Conservation (phyloP, 1,139 yeast species). For the Saccharomyces hybrid region DNA sequence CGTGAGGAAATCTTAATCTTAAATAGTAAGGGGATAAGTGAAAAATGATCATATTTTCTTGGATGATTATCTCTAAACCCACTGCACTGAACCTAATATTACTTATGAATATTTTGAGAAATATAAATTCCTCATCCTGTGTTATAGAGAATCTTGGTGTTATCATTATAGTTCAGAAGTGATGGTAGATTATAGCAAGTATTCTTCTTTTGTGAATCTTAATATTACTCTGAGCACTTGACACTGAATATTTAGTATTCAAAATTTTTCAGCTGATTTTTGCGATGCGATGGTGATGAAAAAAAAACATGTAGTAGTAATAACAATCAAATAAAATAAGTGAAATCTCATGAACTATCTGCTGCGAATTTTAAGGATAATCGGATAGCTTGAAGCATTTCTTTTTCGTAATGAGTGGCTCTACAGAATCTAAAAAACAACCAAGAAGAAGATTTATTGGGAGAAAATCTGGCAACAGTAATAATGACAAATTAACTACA, state of each 20-base stretch:
- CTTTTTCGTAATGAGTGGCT: not conserved
- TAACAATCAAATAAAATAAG: not conserved
- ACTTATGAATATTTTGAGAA: constrained; percentile 50
- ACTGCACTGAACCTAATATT: constrained; percentile 62
- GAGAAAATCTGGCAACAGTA: constrained; percentile 17
- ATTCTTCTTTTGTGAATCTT: not conserved
- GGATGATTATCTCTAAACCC: constrained; percentile 68
- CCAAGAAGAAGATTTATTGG: constrained; percentile 42
- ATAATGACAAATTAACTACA: constrained; percentile 11
- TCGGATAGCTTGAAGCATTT: not conserved
- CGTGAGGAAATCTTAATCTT: constrained; percentile 65
- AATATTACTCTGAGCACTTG: not conserved
- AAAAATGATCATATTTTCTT: constrained; percentile 66
- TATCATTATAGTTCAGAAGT: constrained; percentile 44
- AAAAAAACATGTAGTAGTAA: not conserved
- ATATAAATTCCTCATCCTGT: constrained; percentile 70
- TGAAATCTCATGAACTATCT: not conserved
- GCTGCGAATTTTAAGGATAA: not conserved
- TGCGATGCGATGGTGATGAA: not conserved
- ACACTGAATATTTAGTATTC: not conserved
- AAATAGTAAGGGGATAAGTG: constrained; percentile 84
- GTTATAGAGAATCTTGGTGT: constrained; percentile 73
- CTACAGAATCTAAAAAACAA: not conserved
- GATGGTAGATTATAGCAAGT: not conserved
- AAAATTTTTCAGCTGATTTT: not conserved